Evolutionary conservation across 2,329 filamentous ascomycete species (phyloP).

Genomic region (Hypoxylon sp.): DNA sequence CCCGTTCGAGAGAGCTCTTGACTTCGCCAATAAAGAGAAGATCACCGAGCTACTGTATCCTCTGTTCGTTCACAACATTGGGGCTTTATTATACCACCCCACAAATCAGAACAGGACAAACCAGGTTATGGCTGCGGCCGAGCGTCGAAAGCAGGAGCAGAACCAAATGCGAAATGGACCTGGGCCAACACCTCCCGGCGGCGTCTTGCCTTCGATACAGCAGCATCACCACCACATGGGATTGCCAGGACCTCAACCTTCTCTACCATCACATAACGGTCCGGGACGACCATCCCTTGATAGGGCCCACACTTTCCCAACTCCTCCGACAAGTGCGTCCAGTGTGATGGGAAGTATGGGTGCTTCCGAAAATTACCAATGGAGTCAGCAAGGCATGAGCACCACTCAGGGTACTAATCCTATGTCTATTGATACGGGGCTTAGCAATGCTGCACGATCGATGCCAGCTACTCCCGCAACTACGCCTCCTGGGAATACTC

Average conservation of each 20-base stretch:
- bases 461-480: slow-evolving; percentile 92
- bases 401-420: slow-evolving; percentile 71
- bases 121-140: slow-evolving; percentile 85
- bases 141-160: slow-evolving; percentile 77
- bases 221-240: slow-evolving; percentile 69
- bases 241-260: slow-evolving; percentile 64
- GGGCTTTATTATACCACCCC: slow-evolving; percentile 90
- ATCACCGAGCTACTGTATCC: slow-evolving; percentile 96
- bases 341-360: slow-evolving; percentile 80
- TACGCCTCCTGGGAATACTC: slow-evolving; percentile 80
- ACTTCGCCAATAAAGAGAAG: slow-evolving; percentile 99
- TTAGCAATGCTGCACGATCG: slow-evolving; percentile 77
- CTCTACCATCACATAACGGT: slow-evolving; percentile 72
- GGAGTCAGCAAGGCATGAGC: slow-evolving; percentile 71
- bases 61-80: slow-evolving; percentile 97
- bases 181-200: slow-evolving; percentile 58
- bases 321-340: slow-evolving; percentile 91
- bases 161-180: slow-evolving; percentile 69
- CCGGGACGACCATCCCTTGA: slow-evolving; percentile 81
- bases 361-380: slow-evolving; percentile 81
- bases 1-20: slow-evolving; percentile 94
- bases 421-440: slow-evolving; percentile 80
- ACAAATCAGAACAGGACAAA: slow-evolving; percentile 84
- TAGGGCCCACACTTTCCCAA: slow-evolving; percentile 90
- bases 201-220: slow-evolving; percentile 71